Evolutionary conservation across 2,329 filamentous ascomycete genomes (phyloP).

Genomic region (Alternaria incomplexa): DNA sequence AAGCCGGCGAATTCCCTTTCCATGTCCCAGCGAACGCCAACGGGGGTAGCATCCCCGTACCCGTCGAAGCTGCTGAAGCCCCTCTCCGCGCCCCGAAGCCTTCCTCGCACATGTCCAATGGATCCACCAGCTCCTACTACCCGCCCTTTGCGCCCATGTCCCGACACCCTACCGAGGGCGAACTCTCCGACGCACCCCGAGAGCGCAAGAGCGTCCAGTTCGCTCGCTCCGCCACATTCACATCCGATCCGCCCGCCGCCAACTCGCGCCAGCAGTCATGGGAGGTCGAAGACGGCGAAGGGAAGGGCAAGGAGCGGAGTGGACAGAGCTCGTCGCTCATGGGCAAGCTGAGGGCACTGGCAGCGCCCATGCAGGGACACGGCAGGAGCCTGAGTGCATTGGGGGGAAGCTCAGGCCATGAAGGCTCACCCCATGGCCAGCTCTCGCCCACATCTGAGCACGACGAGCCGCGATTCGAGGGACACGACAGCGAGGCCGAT

Average conservation of each 20-base stretch:
- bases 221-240: slow-evolving; percentile 54
- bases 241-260: slow-evolving; percentile 51
- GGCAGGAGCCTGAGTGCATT: slow-evolving; percentile 57
- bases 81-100: slow-evolving; percentile 22
- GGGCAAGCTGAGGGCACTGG: slow-evolving; percentile 77
- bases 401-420: slow-evolving; percentile 50
- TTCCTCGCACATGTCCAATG: slow-evolving; percentile 31
- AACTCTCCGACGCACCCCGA: slow-evolving; percentile 38
- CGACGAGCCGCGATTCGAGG: slow-evolving; percentile 59
- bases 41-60: slow-evolving; percentile 24
- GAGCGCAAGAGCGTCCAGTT: slow-evolving; percentile 78
- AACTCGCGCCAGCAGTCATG: slow-evolving; percentile 70
- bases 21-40: slow-evolving; percentile 24
- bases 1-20: slow-evolving; percentile 49
- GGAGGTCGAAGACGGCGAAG: slow-evolving; percentile 69
- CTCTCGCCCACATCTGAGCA: slow-evolving; percentile 58
- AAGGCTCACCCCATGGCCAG: slow-evolving; percentile 46
- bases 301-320: slow-evolving; percentile 54
- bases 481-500: slow-evolving; percentile 71
- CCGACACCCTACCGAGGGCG: slow-evolving; percentile 40
- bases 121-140: slow-evolving; percentile 30
- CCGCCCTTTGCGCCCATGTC: slow-evolving; percentile 42
- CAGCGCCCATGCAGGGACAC: slow-evolving; percentile 61
- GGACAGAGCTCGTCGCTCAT: slow-evolving; percentile 71
- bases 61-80: slow-evolving; percentile 22